Conservation (phyloP, 1,284 basidiomycete genomes). For the Flammula alnicola region DNA sequence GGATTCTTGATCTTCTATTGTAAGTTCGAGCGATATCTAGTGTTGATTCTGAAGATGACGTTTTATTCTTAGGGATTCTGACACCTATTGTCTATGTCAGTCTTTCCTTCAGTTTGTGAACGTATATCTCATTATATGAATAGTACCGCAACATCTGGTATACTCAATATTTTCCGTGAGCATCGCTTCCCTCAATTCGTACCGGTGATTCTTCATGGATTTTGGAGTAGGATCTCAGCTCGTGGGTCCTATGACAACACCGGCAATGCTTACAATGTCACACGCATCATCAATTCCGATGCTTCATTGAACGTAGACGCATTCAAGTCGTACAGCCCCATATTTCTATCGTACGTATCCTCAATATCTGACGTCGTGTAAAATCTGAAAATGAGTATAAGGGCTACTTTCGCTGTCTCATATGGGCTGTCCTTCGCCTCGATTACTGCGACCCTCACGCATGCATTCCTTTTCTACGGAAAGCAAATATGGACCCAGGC, state of each 20-base stretch:
- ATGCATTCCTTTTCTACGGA: constrained; percentile 78
- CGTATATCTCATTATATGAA: background rate
- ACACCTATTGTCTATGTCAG: background rate
- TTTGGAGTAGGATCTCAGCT: constrained; percentile 43
- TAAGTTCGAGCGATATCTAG: no score
- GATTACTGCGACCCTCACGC: constrained; percentile 62
- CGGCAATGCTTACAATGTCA: constrained; percentile 57
- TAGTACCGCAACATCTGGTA: constrained; percentile 54
- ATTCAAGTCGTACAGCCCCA: constrained; percentile 56
- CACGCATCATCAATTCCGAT: constrained; percentile 51
- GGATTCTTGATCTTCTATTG: constrained; percentile 81
- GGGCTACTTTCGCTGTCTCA: constrained; percentile 55
- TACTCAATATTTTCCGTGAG: constrained; percentile 48
- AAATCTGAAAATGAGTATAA: background rate
- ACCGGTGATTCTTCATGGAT: no score
- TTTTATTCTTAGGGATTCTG: background rate
- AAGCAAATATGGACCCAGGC: constrained; percentile 69
- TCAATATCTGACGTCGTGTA: background rate
- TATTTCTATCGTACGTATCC: constrained; percentile 53
- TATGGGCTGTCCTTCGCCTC: constrained; percentile 61
- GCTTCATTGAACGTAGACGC: constrained; percentile 48
- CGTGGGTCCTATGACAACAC: constrained; percentile 57
- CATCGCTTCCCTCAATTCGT: constrained; percentile 4
- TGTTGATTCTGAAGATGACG: background rate
- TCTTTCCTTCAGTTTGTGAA: background rate